Base-by-base conservation (phyloP, 257 asterid genomes). In the Scutellaria galericulata region DNA sequence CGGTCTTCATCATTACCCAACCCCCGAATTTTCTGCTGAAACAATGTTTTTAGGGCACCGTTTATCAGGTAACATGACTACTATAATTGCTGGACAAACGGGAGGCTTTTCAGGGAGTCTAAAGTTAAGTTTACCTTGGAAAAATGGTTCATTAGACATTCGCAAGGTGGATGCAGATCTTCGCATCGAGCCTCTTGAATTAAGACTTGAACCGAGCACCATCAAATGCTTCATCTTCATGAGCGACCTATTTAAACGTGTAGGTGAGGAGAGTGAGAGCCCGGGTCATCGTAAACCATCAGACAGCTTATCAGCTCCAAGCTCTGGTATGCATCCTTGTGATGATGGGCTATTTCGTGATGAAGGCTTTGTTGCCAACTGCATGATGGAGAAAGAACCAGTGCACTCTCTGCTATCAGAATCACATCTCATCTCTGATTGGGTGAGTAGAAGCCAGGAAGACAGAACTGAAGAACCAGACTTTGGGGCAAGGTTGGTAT, bases 401-500 rank as follows among this genome's bases (percentile, higher is more conserved):
- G 75, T 59, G 31, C 82, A 83, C 79, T 74, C 78, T 48, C 83
- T 92, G 69, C 82, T 95, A 44, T 87, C 96, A n/a, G 97, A 90
- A 77, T 90, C 97, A 1, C 85, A 83, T 86, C 90, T 95, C 78
- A 95, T 95, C 82, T 82, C 96, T 60, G 97, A 95, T 78, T 95
- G 98, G 98, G 90, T 78, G 66, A 89, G 86, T 70, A 84, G 80
- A 82, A 86, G 71, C 80, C 84, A 80, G 83, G 82, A 77, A 50
- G 82, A 61, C 42, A 73, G 18, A 62, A 64, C 57, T 58, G 90
- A 81, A 70, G 98, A 92, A 72, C 86, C 94, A 62, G 99, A 95
- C 78, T 95, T 92, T 79, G 98, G 89, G 80, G 97, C 89, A 53
- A 95, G 99, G 99, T 95, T 81, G 51, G 87, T 89, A 70, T 70